Base-by-base conservation (phyloP, 1,284 basidiomycete species). In the Austropuccinia psidii region DNA sequence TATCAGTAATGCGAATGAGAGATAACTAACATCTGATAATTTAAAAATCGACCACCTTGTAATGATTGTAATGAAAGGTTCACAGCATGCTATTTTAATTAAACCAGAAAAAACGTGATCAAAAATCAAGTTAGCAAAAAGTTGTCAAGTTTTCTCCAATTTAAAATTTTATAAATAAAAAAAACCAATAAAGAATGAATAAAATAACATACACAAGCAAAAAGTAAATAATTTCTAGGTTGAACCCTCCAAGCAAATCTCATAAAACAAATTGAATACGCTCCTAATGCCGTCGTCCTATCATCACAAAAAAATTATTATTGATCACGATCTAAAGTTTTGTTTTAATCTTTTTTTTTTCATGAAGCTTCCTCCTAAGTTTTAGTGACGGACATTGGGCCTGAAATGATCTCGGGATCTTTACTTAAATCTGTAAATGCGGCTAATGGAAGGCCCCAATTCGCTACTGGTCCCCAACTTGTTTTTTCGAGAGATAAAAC, bases 241-340 rank as follows among this genome's bases (percentile, higher is more conserved):
- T 93, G 88, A 45, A 97, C 93, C 75, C 87, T 87, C 94, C 94
- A 97, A 75, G 93, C 93, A 81, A 96, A 96, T 54, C 93, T 89
- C 89, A 93, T 94, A 83, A 96, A 96, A 76, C 94, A 90, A 84
- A 91, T 79, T 24, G 94, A 97, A 82, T 97, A 97, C 74, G 84
- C 85, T 17, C 88, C 86, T 49, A 98, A 85, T 21, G 94, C 90
- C 27, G 90, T 87, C 5, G 91, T 94, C 70, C 70, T 73, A 43
- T n/a, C 2, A 47, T 29, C 0, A 43, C 21, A 64, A 41, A 4
- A n/a, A 17, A 21, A 13, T 24, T 4, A 43, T 39, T 3, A 29
- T 27, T 35, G 47, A 64, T 15, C 35, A 39, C 41, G 41, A n/a
- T 45, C n/a, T 11, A 45, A 45, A 45, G n/a, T 45, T n/a, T 45